These are phyloP conservation scores for Pythium pyrilobum DNA, from an alignment of 352 stramenopile species.

Conservation along the genomic window DNA sequence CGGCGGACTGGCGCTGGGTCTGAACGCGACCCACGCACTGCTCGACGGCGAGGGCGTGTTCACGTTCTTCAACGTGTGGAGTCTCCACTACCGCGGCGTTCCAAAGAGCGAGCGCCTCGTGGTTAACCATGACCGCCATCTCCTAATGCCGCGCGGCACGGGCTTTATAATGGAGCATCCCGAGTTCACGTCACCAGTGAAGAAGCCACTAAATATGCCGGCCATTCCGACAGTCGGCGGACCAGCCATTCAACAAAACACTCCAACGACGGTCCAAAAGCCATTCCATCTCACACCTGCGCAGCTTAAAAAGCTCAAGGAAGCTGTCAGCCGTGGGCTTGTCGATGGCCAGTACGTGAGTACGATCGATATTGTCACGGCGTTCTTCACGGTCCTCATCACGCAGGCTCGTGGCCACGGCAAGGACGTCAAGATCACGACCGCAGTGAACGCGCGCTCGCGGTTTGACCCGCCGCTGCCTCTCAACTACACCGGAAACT, in stretches of 20 bases:
- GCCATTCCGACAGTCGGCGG: not conserved
- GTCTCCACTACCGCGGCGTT: constrained; percentile 39
- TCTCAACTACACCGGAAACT: constrained; percentile 41
- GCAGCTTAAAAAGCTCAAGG: constrained; percentile 43
- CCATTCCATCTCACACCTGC: constrained; percentile 40
- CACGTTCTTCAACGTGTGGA: constrained; percentile 61
- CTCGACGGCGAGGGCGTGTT: constrained; percentile 49
- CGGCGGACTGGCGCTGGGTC: constrained; percentile 37
- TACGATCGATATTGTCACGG: constrained; percentile 45
- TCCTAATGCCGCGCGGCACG: constrained; percentile 21
- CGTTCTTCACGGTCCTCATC: constrained; percentile 45
- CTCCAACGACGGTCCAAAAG: constrained; percentile 26
- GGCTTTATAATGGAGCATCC: constrained; percentile 27
- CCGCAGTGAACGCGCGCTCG: constrained; percentile 39
- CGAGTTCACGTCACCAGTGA: constrained; percentile 24
- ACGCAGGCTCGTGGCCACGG: constrained; percentile 36
- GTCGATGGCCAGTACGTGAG: constrained; percentile 30
- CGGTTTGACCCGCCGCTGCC: constrained; percentile 40
- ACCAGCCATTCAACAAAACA: not conserved
- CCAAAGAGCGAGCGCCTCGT: constrained; percentile 16
- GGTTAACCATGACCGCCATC: constrained; percentile 36
- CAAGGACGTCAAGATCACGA: constrained; percentile 40
- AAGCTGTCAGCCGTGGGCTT: constrained; percentile 6
- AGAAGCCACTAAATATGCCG: no score
- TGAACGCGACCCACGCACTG: constrained; percentile 38